These are phyloP conservation scores for Pestalotiopsis sp. DNA, from an alignment of 2,329 filamentous ascomycete genomes.

Conservation along the genomic window DNA sequence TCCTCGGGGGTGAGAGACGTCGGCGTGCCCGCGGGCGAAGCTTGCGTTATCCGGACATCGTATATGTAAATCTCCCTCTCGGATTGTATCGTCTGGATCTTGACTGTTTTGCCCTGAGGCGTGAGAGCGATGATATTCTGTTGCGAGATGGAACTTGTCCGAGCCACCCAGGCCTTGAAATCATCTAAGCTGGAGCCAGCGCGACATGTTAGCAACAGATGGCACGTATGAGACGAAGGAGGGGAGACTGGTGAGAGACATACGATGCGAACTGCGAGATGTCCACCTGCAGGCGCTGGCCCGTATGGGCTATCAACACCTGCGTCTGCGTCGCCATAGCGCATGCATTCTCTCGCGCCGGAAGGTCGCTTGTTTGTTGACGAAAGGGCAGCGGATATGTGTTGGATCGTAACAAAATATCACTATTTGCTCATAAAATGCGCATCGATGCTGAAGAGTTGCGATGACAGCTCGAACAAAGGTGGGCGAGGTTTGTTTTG, in stretches of 20 bases:
- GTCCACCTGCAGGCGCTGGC: conserved; percentile 81
- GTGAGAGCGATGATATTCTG: conserved; percentile 88
- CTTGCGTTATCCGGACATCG: conserved; percentile 73
- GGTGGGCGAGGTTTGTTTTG: not conserved
- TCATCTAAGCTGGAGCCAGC: conserved; percentile 68
- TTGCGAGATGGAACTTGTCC: conserved; percentile 69
- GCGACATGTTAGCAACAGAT: conserved; percentile 11
- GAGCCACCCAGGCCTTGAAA: conserved; percentile 78
- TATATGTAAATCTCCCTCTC: conserved; percentile 95
- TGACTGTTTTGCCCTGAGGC: conserved; percentile 78
- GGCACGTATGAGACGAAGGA: conserved; percentile 20
- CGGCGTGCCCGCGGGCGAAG: conserved; percentile 46
- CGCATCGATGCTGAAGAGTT: not conserved
- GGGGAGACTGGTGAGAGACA: conserved; percentile 30
- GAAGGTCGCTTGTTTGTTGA: not conserved
- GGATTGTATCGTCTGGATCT: conserved; percentile 73
- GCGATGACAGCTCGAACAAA: not conserved
- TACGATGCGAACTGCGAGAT: conserved; percentile 74
- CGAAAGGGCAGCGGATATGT: not conserved
- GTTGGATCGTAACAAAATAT: not conserved
- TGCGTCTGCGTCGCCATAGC: conserved; percentile 76
- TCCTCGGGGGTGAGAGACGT: conserved; percentile 47
- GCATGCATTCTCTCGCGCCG: conserved; percentile 26
- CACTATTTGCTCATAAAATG: not conserved
- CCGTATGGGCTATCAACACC: conserved; percentile 90